Evolutionary conservation across 345 rosid genomes (phyloP).

Genomic region (Ricinus communis): DNA sequence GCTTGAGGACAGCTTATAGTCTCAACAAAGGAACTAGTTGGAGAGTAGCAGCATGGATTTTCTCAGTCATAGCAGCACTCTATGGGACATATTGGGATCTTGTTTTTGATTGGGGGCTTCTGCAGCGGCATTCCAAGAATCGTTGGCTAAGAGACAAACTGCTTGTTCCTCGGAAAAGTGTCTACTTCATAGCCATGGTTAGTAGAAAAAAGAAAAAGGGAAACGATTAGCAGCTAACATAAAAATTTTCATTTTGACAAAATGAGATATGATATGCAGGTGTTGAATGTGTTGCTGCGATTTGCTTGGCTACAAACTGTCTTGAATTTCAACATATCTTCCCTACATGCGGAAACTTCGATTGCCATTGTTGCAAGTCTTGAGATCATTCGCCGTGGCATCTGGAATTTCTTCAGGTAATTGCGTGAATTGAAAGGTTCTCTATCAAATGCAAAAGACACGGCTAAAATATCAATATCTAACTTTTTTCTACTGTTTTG

Average conservation of each 20-base stretch:
- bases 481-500: neutral
- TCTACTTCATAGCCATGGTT: slow-evolving; percentile 60
- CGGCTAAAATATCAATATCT: neutral
- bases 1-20: slow-evolving; percentile 53
- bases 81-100: slow-evolving; percentile 68
- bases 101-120: slow-evolving; percentile 70
- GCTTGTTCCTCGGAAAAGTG: slow-evolving; percentile 43
- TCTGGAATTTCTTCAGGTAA: slow-evolving; percentile 76
- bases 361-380: slow-evolving; percentile 55
- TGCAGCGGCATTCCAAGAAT: slow-evolving; percentile 49
- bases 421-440: no score
- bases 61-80: slow-evolving; percentile 50
- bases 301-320: slow-evolving; percentile 73
- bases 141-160: slow-evolving; percentile 69
- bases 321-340: slow-evolving; percentile 25
- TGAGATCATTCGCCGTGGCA: slow-evolving; percentile 70
- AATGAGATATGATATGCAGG: slow-evolving; percentile 29
- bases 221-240: no score
- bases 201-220: no score
- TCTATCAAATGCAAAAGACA: no score
- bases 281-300: slow-evolving; percentile 51
- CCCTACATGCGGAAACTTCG: slow-evolving; percentile 40
- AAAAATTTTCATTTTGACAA: neutral
- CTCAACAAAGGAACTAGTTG: slow-evolving; percentile 34
- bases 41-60: slow-evolving; percentile 42